Evolutionary conservation across 495 filamentous ascomycete species (phyloP), one percentile per base, ranked within the genome.

Genomic region (Hamigera avellanea): DNA sequence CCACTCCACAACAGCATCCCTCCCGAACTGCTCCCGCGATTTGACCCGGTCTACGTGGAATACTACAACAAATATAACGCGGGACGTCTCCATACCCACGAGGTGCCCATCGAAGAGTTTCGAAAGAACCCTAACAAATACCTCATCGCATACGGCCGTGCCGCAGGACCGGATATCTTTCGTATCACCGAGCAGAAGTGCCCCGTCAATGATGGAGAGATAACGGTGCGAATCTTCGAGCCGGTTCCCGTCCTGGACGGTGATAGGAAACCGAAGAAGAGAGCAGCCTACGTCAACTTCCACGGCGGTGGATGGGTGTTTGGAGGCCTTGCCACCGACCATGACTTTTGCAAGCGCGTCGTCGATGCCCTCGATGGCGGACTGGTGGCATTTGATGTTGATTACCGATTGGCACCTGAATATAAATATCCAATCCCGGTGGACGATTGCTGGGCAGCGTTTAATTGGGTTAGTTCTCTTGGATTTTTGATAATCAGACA

Each of bases 301-400:
- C 57, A 64, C 27, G 60, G 60, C 7, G 56, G 60, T 27, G 60
- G 60, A 14, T 64, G 57, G 60, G 58, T 64, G 10, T 62, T 60
- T 44, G 58, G 60, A 1, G 53, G 54, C 6, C 48, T 64, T 0
- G 14, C 29, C 1, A 41, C 36, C 1, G 60, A 64, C 27, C 58
- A 62, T 43, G 54, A 57, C 21, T 54, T 59, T 26, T 64, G 58
- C 35, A 62, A 64, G 36, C 43, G 41, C 17, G 8, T 64, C 9
- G 60, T 64, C 12, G 34, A 61, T 39, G 46, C 39, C 8, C 46
- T 62, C 5, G 49, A 62, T 8, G 60, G 58, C 10, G 45, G 57
- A 15, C 18, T 62, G 30, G 58, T 64, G 13, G 60, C 48, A 2
- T 62, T 64, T 40, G 60, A 62, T 31, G 48, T 62, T 17, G 58